These are phyloP conservation scores for Metschnikowia kunwiensis DNA, from an alignment of 805 yeast species.

Conservation along the genomic window DNA sequence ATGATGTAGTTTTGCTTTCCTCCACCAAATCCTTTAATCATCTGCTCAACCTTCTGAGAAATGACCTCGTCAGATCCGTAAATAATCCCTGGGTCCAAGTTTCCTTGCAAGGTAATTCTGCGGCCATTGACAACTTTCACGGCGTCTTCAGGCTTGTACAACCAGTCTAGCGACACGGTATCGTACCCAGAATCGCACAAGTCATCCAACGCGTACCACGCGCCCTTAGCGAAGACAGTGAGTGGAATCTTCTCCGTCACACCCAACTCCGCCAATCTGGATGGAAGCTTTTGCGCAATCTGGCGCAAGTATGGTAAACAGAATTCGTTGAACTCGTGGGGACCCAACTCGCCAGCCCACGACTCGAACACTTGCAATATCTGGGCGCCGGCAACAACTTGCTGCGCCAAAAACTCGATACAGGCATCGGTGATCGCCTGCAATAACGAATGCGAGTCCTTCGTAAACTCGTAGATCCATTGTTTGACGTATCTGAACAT, in stretches of 20 bases:
- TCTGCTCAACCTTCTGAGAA: conserved; percentile 73
- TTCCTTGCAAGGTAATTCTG: conserved; percentile 88
- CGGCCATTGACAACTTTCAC: conserved; percentile 64
- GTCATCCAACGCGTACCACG: conserved; percentile 93
- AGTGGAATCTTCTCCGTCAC: conserved; percentile 72
- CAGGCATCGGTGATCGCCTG: conserved; percentile 84
- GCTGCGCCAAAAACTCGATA: conserved; percentile 87
- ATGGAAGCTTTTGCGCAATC: conserved; percentile 66
- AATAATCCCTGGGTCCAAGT: conserved; percentile 91
- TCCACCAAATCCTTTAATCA: conserved; percentile 92
- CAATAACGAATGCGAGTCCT: conserved; percentile 65
- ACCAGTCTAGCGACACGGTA: conserved; percentile 92
- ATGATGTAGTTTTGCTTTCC: conserved; percentile 89
- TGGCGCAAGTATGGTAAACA: conserved; percentile 83
- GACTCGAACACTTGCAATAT: conserved; percentile 96
- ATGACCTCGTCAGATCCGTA: conserved; percentile 86
- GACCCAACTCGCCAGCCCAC: conserved; percentile 97
- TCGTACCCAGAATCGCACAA: conserved; percentile 80
- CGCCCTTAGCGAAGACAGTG: conserved; percentile 91
- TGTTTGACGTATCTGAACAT: conserved; percentile 87
- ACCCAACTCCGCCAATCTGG: conserved; percentile 68
- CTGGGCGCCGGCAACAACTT: conserved; percentile 97
- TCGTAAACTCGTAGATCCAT: conserved; percentile 83
- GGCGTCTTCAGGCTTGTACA: conserved; percentile 80
- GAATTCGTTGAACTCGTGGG: conserved; percentile 82